Conservation (phyloP, 1,284 basidiomycete genomes). For the Cerrena zonata region DNA sequence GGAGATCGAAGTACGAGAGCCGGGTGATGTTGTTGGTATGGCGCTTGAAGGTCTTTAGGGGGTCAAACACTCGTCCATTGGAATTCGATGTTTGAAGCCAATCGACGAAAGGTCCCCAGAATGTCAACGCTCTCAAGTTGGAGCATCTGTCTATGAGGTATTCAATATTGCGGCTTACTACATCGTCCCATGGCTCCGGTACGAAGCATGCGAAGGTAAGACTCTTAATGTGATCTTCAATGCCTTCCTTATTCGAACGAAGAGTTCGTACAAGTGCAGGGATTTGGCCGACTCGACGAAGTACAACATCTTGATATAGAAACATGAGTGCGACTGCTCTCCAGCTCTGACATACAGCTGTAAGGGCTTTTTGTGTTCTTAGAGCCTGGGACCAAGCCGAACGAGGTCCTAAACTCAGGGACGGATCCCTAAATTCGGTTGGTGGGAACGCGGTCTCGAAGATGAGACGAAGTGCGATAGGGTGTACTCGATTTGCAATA, state of each 20-base stretch:
- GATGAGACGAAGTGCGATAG: slow-evolving; percentile 1
- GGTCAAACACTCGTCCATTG: not conserved
- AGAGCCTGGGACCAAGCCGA: slow-evolving; percentile 5
- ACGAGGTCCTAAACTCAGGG: slow-evolving; percentile 1
- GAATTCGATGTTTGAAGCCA: not conserved
- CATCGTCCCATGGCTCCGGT: not conserved
- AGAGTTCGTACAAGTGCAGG: slow-evolving; percentile 5
- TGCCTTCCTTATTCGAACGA: not conserved
- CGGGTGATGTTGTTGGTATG: not conserved
- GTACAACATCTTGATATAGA: slow-evolving; percentile 8
- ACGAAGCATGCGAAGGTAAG: not conserved
- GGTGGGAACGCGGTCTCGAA: slow-evolving; percentile 2
- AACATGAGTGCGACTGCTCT: not conserved
- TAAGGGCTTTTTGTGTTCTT: slow-evolving; percentile 7
- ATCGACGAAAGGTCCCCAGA: not conserved
- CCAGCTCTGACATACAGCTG: slow-evolving; percentile 8
- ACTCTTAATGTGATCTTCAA: slow-evolving; percentile 1
- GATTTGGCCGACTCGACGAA: slow-evolving; percentile 10
- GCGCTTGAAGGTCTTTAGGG: not conserved
- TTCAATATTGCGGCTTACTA: not conserved
- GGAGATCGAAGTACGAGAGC: not conserved
- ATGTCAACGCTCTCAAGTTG: not conserved
- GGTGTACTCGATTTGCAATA: not conserved
- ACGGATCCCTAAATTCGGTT: slow-evolving; percentile 3
- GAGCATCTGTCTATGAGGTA: not conserved